Base-by-base conservation (phyloP, 139 green algal species). In the Zygnema circumcarinatum region DNA sequence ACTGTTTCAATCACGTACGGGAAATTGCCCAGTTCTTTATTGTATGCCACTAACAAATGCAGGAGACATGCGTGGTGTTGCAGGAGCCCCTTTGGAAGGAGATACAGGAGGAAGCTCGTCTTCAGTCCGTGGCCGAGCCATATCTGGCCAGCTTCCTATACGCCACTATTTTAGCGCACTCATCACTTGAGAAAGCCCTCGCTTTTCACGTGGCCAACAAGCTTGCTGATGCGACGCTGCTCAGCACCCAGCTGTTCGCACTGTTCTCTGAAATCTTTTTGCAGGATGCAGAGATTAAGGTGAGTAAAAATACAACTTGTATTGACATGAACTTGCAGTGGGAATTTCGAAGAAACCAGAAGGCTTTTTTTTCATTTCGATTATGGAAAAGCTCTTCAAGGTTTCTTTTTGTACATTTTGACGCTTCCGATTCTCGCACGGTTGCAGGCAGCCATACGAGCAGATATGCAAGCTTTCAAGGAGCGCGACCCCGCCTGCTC, bases 151-250 rank as follows among this genome's bases (percentile, higher is more conserved):
- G 92, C 85, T 98, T 97, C 81, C 87, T 98, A 73, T 98, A 98
- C 91, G 95, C 95, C n/a, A 96, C 92, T 32, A 96, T 99, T 29
- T 90, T 99, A 67, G 95, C 94, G 62, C 97, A 99, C 79, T 80
- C 91, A 54, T 93, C 90, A 0, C 92, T 99, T 73, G 95, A 96
- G 80, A 92, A 93, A 32, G 86, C 94, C 2, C 83, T 99, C 62
- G 94, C 96, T 0, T 98, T 98, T 76, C 91, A 98, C 42, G 93
- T 99, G 42, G 94, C 96, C 62, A 99, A 98, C 92, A 98, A 98
- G 84, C 93, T 99, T 62, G 76, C 88, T 35, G 97, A 92, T 86
- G 79, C 88, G 41, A 98, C 96, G 47, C 93, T 99, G 74, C 92
- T 98, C 78, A 92, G 93, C 16, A 98, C 95, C 20, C 96, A 99